Evolutionary conservation across 306 rosid species (phyloP).

Genomic region (Mucuna pruriens): DNA sequence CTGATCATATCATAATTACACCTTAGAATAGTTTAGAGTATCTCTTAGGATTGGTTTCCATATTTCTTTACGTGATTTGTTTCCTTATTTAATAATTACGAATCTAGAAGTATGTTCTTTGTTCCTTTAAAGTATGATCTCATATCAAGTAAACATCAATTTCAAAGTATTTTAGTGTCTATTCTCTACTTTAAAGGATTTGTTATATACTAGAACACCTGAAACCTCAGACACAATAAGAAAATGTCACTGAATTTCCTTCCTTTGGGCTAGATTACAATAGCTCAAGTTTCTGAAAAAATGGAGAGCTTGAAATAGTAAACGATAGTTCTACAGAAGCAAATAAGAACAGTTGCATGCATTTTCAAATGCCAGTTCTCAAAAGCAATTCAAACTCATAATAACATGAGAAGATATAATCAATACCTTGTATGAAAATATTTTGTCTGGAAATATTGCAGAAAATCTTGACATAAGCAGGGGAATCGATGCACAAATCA

Average conservation of each 20-base stretch:
- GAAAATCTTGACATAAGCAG: constrained; percentile 88
- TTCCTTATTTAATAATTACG: background rate
- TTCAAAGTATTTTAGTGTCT: too few relatives aligned
- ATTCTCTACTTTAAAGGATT: too few relatives aligned
- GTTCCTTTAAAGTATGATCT: background rate
- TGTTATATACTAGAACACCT: background rate
- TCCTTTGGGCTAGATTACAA: background rate
- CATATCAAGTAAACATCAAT: background rate
- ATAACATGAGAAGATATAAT: constrained; percentile 32
- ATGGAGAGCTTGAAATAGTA: background rate
- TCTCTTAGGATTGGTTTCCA: background rate
- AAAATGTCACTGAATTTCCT: background rate
- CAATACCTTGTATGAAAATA: constrained; percentile 77
- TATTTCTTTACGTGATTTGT: background rate
- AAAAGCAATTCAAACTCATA: background rate
- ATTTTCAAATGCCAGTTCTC: constrained; percentile 28
- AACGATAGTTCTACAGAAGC: background rate
- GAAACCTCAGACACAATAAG: background rate
- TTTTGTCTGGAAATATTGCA: constrained; percentile 83
- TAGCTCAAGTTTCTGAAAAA: background rate
- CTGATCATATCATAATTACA: background rate
- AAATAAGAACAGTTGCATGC: background rate
- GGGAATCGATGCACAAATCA: constrained; percentile 91
- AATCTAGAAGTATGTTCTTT: background rate
- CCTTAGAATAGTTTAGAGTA: background rate